phyloP scores from a whole-genome alignment of 1,139 yeast genomes.

The Suhomyces guaymorum region DNA sequence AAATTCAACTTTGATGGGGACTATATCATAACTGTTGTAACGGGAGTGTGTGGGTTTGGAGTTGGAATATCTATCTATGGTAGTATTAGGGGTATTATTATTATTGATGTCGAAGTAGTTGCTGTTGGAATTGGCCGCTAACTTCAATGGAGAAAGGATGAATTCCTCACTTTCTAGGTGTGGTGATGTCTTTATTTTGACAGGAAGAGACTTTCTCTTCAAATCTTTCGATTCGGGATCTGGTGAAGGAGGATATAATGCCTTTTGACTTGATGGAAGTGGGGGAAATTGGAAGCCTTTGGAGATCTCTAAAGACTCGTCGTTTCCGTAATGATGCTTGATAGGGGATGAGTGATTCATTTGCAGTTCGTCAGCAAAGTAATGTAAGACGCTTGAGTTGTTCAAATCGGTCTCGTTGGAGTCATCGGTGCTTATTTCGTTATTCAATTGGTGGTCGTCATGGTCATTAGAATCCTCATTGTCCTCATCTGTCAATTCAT shows the following conservation, averaged over 20 bases:
- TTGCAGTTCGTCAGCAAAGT: constrained; percentile 24
- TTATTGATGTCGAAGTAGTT: constrained; percentile 23
- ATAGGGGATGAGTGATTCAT: constrained; percentile 30
- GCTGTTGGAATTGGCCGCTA: constrained; percentile 23
- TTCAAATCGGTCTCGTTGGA: constrained; percentile 14
- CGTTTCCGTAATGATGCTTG: constrained; percentile 16
- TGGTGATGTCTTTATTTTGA: constrained; percentile 26
- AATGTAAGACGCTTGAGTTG: constrained; percentile 22
- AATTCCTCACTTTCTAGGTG: constrained; percentile 34
- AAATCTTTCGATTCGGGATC: constrained; percentile 29
- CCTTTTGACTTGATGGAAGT: constrained; percentile 5
- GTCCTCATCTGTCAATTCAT: constrained; percentile 26
- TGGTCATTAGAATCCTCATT: constrained; percentile 17
- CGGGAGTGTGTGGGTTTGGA: constrained; percentile 41
- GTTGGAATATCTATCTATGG: constrained; percentile 28
- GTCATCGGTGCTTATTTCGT: constrained; percentile 14
- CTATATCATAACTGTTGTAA: constrained; percentile 46
- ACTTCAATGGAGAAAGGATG: constrained; percentile 46
- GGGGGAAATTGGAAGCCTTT: constrained; percentile 31
- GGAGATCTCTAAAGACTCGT: constrained; percentile 26
- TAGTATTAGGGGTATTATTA: constrained; percentile 8
- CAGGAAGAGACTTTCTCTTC: constrained; percentile 42
- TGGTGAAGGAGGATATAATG: constrained; percentile 37
- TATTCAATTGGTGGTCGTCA: constrained; percentile 13
- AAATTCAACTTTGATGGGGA: constrained; percentile 49